These are phyloP conservation scores for Fusarium burgessii DNA, from an alignment of 2,329 filamentous ascomycete genomes.

Conservation along the genomic window DNA sequence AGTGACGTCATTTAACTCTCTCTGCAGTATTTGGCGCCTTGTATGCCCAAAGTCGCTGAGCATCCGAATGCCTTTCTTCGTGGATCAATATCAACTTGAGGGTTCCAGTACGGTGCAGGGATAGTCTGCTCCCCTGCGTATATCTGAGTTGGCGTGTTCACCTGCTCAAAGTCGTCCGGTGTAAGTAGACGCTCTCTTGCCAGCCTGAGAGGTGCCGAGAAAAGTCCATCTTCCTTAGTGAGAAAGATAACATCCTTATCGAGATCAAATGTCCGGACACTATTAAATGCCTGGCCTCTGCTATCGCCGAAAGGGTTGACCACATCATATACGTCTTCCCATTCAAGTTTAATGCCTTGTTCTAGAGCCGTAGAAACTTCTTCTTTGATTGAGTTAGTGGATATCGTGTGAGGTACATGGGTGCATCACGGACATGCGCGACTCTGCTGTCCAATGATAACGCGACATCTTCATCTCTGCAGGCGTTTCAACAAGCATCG, in stretches of 20 bases:
- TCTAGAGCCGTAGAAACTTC: not conserved
- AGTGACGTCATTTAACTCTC: conserved; percentile 23
- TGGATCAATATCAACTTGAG: not conserved
- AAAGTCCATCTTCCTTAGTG: not conserved
- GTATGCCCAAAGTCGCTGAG: conserved; percentile 33
- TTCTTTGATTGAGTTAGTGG: not conserved
- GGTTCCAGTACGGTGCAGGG: conserved; percentile 30
- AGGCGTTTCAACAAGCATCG: not conserved
- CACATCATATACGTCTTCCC: not conserved
- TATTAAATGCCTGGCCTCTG: not conserved
- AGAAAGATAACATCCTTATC: not conserved
- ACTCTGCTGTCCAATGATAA: not conserved
- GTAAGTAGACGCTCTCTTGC: conserved; percentile 24
- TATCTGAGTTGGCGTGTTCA: not conserved
- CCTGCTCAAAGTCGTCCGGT: conserved; percentile 24
- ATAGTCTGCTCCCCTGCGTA: not conserved
- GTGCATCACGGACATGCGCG: not conserved
- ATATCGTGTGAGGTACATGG: not conserved
- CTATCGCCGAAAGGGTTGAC: not conserved
- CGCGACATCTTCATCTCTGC: not conserved
- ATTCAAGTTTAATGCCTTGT: not conserved
- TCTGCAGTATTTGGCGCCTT: conserved; percentile 41
- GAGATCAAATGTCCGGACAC: conserved; percentile 14
- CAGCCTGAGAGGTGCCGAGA: conserved; percentile 16
- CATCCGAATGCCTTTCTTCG: conserved; percentile 20